phyloP scores from a whole-genome alignment of 1,284 basidiomycete species.

The Marasmius tenuissimus region DNA sequence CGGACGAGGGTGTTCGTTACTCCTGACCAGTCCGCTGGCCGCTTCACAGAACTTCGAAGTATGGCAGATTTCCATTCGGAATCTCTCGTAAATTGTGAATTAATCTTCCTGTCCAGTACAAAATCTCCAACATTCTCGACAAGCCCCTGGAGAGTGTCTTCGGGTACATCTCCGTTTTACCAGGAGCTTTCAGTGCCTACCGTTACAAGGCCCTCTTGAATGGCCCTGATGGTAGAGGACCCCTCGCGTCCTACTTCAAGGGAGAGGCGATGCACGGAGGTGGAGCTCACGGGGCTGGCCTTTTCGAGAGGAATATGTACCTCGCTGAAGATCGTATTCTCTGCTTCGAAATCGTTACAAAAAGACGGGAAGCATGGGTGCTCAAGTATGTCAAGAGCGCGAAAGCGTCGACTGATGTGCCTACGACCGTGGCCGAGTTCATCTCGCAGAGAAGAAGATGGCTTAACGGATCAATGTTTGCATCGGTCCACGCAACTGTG shows the following conservation, averaged over 20 bases:
- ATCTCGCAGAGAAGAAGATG: slow-evolving; percentile 90
- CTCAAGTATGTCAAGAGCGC: slow-evolving; percentile 91
- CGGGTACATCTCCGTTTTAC: slow-evolving; percentile 88
- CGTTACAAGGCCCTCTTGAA: slow-evolving; percentile 85
- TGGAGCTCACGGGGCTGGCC: slow-evolving; percentile 55
- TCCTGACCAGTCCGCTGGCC: slow-evolving; percentile 85
- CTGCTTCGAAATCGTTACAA: slow-evolving; percentile 97
- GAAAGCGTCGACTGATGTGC: slow-evolving; percentile 87
- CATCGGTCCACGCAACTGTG: slow-evolving; percentile 83
- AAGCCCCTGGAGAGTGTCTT: slow-evolving; percentile 93
- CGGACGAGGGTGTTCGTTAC: slow-evolving; percentile 74
- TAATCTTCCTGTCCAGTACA: slow-evolving; percentile 50
- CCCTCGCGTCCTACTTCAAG: slow-evolving; percentile 89
- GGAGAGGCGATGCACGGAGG: slow-evolving; percentile 86
- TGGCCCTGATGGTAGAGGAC: slow-evolving; percentile 80
- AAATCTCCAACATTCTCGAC: slow-evolving; percentile 92
- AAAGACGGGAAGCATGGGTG: slow-evolving; percentile 82
- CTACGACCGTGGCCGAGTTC: slow-evolving; percentile 81
- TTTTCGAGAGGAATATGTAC: slow-evolving; percentile 92
- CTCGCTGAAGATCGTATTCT: slow-evolving; percentile 93
- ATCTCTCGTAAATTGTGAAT: slow-evolving; percentile 7
- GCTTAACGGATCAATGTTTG: slow-evolving; percentile 88
- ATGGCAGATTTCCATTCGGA: slow-evolving; percentile 4
- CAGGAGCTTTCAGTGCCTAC: slow-evolving; percentile 92
- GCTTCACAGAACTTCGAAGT: slow-evolving; percentile 91